Conservation (phyloP, 495 filamentous ascomycete genomes). For the Aspergillus biplanus region DNA sequence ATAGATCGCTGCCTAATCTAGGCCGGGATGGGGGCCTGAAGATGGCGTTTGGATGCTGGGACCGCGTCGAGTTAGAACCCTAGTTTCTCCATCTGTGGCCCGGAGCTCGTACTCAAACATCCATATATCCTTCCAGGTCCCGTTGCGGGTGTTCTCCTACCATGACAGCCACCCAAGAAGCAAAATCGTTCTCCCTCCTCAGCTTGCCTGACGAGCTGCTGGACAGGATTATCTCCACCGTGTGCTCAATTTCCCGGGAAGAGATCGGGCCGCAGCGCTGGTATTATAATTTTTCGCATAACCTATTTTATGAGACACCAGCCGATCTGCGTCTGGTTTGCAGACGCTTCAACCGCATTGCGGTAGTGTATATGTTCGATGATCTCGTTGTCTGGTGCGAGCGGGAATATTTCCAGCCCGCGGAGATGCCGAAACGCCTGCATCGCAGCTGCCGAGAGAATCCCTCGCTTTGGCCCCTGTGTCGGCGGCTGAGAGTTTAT, state of each 20-base stretch:
- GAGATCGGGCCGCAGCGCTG: background rate
- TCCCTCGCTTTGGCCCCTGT: background rate
- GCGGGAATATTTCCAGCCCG: background rate
- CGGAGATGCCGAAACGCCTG: background rate
- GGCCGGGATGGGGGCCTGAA: no score
- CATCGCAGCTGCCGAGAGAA: slow-evolving; percentile 7
- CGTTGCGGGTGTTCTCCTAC: background rate
- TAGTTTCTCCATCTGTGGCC: no score
- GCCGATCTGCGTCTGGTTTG: slow-evolving; percentile 2
- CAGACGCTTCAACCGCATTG: slow-evolving; percentile 8
- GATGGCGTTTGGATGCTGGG: no score
- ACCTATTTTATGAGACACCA: background rate
- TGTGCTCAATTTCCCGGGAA: background rate
- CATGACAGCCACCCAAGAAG: background rate
- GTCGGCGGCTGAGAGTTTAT: background rate
- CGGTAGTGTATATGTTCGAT: slow-evolving; percentile 2
- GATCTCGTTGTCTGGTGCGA: background rate
- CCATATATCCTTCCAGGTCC: background rate
- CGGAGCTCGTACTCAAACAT: no score
- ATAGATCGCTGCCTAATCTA: no score
- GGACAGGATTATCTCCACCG: slow-evolving; percentile 6
- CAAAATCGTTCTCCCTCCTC: background rate
- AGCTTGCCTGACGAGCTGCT: slow-evolving; percentile 9
- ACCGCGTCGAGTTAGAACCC: no score
- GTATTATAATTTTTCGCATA: background rate